Evolutionary conservation across 2,329 filamentous ascomycete species (phyloP).

Genomic region (Aspergillus sp.): DNA sequence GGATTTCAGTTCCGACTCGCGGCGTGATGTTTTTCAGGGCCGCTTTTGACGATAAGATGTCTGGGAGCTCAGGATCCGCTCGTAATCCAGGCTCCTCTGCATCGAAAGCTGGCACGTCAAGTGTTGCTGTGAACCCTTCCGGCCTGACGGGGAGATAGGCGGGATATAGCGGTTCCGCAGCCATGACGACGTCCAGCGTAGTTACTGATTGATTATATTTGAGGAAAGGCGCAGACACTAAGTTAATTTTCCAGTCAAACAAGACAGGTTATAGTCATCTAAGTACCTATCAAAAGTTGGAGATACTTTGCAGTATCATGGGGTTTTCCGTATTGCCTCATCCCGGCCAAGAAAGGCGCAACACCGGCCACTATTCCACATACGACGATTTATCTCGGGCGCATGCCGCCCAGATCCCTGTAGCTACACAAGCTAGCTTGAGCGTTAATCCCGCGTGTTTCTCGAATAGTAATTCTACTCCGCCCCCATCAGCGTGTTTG

Average conservation of each 20-base stretch:
- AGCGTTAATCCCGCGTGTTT: not conserved
- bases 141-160: slow-evolving; percentile 9
- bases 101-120: slow-evolving; percentile 2
- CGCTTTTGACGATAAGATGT: not conserved
- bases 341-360: slow-evolving; percentile 13
- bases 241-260: not conserved
- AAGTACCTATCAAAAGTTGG: not conserved
- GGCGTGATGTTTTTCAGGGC: slow-evolving; percentile 6
- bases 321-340: not conserved
- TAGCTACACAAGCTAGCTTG: not conserved
- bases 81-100: slow-evolving; percentile 3
- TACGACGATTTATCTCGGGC: not conserved
- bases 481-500: not conserved
- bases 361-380: not conserved
- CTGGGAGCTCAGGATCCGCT: slow-evolving; percentile 4
- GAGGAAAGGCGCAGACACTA: not conserved
- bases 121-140: slow-evolving; percentile 9
- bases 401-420: not conserved
- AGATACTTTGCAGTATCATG: not conserved
- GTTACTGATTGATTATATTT: not conserved
- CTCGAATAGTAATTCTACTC: not conserved
- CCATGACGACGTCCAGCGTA: not conserved
- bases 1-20: slow-evolving; percentile 9
- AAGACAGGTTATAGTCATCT: not conserved
- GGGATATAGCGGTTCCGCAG: slow-evolving; percentile 9